Evolutionary conservation across 495 filamentous ascomycete species (phyloP).

Genomic region (Podospora sp.): DNA sequence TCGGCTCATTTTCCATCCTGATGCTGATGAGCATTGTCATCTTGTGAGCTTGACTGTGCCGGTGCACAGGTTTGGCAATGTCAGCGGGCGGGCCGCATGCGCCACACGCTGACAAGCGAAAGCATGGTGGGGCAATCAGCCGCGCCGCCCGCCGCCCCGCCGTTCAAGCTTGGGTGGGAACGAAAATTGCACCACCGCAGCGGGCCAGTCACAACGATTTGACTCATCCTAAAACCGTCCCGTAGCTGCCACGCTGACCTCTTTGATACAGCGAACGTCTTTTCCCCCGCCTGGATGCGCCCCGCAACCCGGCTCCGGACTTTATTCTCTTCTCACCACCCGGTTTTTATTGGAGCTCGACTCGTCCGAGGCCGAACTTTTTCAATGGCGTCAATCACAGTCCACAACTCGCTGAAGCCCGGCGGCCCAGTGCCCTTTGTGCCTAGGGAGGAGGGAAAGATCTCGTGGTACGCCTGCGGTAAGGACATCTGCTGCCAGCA

Average conservation of each 20-base stretch:
- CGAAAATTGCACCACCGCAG: slow-evolving; percentile 18
- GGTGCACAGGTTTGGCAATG: too few species aligned
- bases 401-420: slow-evolving; percentile 78
- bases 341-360: slow-evolving; percentile 32
- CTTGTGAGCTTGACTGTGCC: too few species aligned
- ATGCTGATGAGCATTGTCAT: too few species aligned
- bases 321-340: slow-evolving; percentile 27
- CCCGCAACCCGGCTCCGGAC: slow-evolving; percentile 26
- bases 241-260: slow-evolving; percentile 32
- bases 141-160: slow-evolving; percentile 3
- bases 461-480: slow-evolving; percentile 85
- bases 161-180: slow-evolving; percentile 8
- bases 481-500: not conserved
- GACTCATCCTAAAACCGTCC: slow-evolving; percentile 29
- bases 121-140: slow-evolving; percentile 21
- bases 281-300: slow-evolving; percentile 26
- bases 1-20: too few species aligned
- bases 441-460: slow-evolving; percentile 71
- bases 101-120: slow-evolving; percentile 7
- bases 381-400: slow-evolving; percentile 56
- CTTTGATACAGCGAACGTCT: slow-evolving; percentile 10
- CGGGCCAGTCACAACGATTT: slow-evolving; percentile 20
- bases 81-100: not conserved
- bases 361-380: slow-evolving; percentile 17
- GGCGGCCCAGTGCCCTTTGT: slow-evolving; percentile 73